Percentiles rank a stretch among this genome's conserved stretches.
These are phyloP conservation scores for Sphagnum contortum DNA, from an alignment of 225 moss, liverwort and hornwort species.

Conservation along the genomic window DNA sequence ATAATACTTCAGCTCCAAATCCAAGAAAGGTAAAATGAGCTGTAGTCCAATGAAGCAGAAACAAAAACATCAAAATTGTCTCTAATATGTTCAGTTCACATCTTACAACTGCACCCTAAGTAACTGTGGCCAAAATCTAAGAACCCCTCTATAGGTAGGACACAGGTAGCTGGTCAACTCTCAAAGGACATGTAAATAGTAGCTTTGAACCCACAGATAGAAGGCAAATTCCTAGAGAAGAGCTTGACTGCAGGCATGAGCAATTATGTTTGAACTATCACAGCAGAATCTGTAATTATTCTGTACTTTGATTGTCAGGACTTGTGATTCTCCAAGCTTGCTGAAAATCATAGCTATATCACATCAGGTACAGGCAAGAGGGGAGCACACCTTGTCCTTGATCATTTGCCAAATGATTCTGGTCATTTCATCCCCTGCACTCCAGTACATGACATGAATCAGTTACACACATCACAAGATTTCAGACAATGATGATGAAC, in stretches of 20 bases:
- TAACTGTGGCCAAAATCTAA: not conserved
- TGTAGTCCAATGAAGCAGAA: slow-evolving; percentile 12
- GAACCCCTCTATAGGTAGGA: too few relatives aligned
- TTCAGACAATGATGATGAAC: too few relatives aligned
- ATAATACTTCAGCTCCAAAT: slow-evolving; percentile 79
- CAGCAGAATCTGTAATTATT: not conserved
- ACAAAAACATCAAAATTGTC: not conserved
- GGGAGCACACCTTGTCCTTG: slow-evolving; percentile 68
- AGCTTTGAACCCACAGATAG: too few relatives aligned
- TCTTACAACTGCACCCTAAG: not conserved
- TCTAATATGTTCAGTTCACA: too few relatives aligned
- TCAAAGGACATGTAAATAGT: too few relatives aligned
- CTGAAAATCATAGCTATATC: not conserved
- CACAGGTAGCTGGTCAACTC: too few relatives aligned
- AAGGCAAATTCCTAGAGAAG: too few relatives aligned
- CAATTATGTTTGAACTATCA: not conserved
- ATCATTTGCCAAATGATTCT: slow-evolving; percentile 94
- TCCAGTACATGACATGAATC: not conserved
- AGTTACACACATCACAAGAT: too few relatives aligned
- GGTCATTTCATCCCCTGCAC: slow-evolving; percentile 90
- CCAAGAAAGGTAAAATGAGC: slow-evolving; percentile 80
- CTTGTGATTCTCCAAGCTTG: not conserved
- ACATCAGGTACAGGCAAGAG: not conserved
- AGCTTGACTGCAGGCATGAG: too few relatives aligned
- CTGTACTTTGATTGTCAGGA: not conserved